A percentile compares a stretch with the other conserved stretches of the same genome.
Conservation (phyloP, 495 filamentous ascomycete genomes). For the Cetradonia linearis region DNA sequence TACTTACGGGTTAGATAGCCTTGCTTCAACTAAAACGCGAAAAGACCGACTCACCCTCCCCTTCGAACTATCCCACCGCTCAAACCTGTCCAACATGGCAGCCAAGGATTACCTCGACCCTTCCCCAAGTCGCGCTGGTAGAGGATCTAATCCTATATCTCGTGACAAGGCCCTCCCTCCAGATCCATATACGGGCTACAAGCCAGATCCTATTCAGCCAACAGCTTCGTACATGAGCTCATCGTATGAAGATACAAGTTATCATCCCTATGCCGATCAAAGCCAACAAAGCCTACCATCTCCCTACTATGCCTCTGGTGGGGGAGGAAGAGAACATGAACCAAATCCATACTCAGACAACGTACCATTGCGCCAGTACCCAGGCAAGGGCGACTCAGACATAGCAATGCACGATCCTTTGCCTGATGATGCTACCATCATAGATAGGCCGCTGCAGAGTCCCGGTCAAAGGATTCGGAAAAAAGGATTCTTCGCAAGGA, state of each 20-base stretch:
- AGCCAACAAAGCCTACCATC: constrained; percentile 38
- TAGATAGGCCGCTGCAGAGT: constrained; percentile 32
- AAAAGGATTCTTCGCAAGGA: constrained; percentile 46
- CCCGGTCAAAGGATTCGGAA: constrained; percentile 42
- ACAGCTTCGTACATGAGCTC: constrained; percentile 44
- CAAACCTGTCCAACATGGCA: constrained; percentile 46
- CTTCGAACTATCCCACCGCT: neutral
- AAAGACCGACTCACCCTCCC: neutral
- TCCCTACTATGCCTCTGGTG: constrained; percentile 45
- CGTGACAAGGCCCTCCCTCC: constrained; percentile 23
- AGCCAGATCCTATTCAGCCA: constrained; percentile 22
- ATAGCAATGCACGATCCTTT: constrained; percentile 16
- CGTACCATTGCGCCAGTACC: constrained; percentile 52
- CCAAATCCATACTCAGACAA: constrained; percentile 47
- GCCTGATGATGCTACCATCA: constrained; percentile 28
- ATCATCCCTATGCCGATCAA: constrained; percentile 41
- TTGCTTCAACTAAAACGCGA: neutral
- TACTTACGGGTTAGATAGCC: neutral
- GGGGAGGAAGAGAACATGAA: constrained; percentile 32
- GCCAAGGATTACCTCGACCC: constrained; percentile 70
- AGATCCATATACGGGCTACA: constrained; percentile 25
- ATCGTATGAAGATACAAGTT: constrained; percentile 52
- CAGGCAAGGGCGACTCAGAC: constrained; percentile 17
- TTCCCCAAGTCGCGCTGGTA: constrained; percentile 29
- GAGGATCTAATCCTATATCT: constrained; percentile 36